These are phyloP conservation scores for Eucalyptus virginea DNA, from an alignment of 345 rosid species.

Conservation along the genomic window DNA sequence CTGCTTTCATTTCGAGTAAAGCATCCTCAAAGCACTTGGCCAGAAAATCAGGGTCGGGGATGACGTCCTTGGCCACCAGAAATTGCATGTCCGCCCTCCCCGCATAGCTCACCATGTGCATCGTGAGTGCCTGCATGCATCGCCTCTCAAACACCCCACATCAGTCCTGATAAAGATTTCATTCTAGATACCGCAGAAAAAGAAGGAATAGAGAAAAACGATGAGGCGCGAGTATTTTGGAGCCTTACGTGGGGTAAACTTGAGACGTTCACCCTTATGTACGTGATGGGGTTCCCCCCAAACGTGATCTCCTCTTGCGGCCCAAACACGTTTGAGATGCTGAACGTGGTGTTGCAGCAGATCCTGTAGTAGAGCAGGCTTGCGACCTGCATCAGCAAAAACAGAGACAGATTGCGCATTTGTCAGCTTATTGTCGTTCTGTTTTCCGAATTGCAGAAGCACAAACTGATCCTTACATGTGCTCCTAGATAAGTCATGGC, in stretches of 20 bases:
- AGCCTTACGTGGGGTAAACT: slow-evolving; percentile 33
- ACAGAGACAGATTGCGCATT: neutral
- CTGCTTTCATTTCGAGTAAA: slow-evolving; percentile 43
- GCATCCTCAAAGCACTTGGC: slow-evolving; percentile 51
- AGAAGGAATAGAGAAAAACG: neutral
- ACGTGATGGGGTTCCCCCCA: slow-evolving; percentile 15
- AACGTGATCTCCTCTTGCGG: slow-evolving; percentile 34
- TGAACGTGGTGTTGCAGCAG: slow-evolving; percentile 36
- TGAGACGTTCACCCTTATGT: slow-evolving; percentile 18
- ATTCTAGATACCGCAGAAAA: neutral
- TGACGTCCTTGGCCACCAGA: slow-evolving; percentile 49
- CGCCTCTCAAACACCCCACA: too few relatives aligned
- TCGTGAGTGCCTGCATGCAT: slow-evolving; percentile 1
- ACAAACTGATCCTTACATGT: slow-evolving; percentile 8
- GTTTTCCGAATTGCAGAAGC: neutral
- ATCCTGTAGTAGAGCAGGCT: slow-evolving; percentile 31
- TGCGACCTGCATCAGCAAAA: slow-evolving; percentile 17
- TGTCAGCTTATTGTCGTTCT: neutral
- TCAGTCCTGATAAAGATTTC: neutral
- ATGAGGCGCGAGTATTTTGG: neutral
- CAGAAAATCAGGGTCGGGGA: slow-evolving; percentile 52
- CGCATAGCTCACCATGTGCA: slow-evolving; percentile 68
- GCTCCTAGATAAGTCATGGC: slow-evolving; percentile 26
- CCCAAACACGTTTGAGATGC: slow-evolving; percentile 44
- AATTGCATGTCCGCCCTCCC: slow-evolving; percentile 51